phyloP scores from a whole-genome alignment of 352 stramenopile genomes.

The Phytophthora hybrid region DNA sequence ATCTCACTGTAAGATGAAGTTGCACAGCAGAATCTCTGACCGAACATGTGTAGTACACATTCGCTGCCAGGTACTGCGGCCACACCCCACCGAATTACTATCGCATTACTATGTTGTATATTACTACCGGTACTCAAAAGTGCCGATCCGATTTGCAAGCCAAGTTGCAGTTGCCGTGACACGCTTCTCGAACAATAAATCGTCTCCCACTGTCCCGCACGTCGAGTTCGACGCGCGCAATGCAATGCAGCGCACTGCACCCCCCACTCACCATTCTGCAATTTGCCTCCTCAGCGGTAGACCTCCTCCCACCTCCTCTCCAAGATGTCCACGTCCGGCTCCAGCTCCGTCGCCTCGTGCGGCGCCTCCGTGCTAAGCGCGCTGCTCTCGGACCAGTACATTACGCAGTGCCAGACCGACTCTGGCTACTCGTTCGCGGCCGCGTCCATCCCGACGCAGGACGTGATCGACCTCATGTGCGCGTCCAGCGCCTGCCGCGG shows the following conservation, averaged over 20 bases:
- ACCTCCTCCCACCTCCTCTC: neutral
- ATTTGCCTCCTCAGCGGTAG: constrained; percentile 41
- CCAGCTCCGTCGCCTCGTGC: constrained; percentile 27
- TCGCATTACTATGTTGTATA: too few species aligned
- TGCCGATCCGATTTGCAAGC: neutral
- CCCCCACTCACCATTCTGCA: constrained; percentile 35
- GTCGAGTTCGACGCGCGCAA: constrained; percentile 16
- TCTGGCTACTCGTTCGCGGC: constrained; percentile 46
- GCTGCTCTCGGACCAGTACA: constrained; percentile 41
- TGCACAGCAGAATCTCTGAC: too few species aligned
- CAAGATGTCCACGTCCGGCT: constrained; percentile 20
- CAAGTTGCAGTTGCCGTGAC: constrained; percentile 18
- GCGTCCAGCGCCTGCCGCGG: constrained; percentile 29
- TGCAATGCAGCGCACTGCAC: neutral
- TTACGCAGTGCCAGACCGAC: constrained; percentile 36
- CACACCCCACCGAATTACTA: too few species aligned
- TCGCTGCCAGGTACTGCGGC: too few species aligned
- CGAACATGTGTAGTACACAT: too few species aligned
- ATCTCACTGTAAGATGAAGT: too few species aligned
- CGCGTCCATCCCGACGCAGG: constrained; percentile 32
- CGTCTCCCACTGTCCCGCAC: constrained; percentile 12
- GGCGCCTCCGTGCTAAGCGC: constrained; percentile 12
- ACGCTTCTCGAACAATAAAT: constrained; percentile 13
- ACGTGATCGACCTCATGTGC: constrained; percentile 44
- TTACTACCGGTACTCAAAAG: too few species aligned